Base-by-base conservation (phyloP, 257 asterid species). In the Solanum commersonii region DNA sequence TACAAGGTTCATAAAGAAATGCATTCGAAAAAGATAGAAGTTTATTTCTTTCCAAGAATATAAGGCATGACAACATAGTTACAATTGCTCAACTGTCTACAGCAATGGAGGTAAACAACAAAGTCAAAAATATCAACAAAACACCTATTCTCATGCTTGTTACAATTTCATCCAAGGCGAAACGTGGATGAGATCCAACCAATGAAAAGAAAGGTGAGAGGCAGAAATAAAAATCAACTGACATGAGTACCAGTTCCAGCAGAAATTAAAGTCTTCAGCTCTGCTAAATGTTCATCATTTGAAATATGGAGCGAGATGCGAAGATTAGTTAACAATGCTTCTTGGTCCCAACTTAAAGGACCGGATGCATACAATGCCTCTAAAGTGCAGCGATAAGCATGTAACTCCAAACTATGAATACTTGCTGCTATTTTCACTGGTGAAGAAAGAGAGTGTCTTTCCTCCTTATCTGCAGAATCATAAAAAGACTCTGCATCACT, bases 341-440 rank as follows among this genome's bases (percentile, higher is more conserved):
- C 93, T 71, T 89, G 90, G 88, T 91, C 94, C 94, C 94, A 92
- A 87, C 93, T 92, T 88, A 92, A 89, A 34, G 94, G 94, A 85
- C 94, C 94, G 15, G 90, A 92, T 9, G 91, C 94, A 89, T 90
- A 90, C 88, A 92, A 88, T 73, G 93, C 94, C 93, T 85, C 92
- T 90, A 92, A 81, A 38, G 93, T 92, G 81, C 90, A 83, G 49
- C 92, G 94, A 77, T 92, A 92, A 67, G 94, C 94, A 89, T 89
- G 88, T 91, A 92, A 89, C 89, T 92, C 93, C 88, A 92, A 88
- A 89, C 88, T 89, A 87, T 88, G 94, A 71, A 91, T 91, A 89
- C 87, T 88, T 86, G 85, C 87, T 15, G 86, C 90, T 88, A 90
- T 42, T 87, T 88, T 87, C 86, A 70, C 88, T 42, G 79, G 82